A percentile compares a stretch with the other conserved stretches of the same genome.
These are phyloP conservation scores for Murraya paniculata DNA, from an alignment of 345 rosid species.

Conservation along the genomic window DNA sequence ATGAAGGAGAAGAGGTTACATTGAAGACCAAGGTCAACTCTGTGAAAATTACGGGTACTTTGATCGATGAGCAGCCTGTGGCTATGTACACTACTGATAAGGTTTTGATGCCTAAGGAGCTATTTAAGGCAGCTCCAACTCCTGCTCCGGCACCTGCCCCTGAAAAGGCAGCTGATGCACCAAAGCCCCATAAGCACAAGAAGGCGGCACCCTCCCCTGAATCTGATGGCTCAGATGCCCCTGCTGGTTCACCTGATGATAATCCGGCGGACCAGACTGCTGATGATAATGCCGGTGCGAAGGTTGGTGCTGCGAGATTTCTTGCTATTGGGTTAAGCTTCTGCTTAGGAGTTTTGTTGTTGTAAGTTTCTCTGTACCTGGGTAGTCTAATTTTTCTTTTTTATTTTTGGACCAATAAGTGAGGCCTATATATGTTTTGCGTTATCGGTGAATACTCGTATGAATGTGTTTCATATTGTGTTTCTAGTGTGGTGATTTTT, in stretches of 20 bases:
- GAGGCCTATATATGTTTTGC: conserved; percentile 14
- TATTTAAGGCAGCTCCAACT: conserved; percentile 64
- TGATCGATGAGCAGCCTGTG: conserved; percentile 76
- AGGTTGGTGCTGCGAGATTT: conserved; percentile 31
- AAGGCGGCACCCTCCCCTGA: conserved; percentile 24
- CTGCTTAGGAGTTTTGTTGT: conserved; percentile 33
- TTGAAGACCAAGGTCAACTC: conserved; percentile 69
- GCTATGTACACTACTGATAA: conserved; percentile 65
- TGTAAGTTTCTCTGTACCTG: conserved; percentile 23
- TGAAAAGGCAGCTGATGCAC: conserved; percentile 55
- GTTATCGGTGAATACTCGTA: conserved; percentile 13
- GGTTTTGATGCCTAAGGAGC: conserved; percentile 75
- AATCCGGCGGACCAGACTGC: conserved; percentile 51
- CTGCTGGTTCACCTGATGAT: conserved; percentile 64
- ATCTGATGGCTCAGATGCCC: conserved; percentile 49
- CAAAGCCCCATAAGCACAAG: conserved; percentile 43
- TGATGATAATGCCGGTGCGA: conserved; percentile 50
- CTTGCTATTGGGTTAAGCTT: conserved; percentile 41
- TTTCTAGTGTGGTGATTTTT: conserved; percentile 9
- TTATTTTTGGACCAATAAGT: conserved; percentile 27
- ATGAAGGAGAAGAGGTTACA: conserved; percentile 71
- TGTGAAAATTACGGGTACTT: conserved; percentile 60
- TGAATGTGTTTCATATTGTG: background rate
- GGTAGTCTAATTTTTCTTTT: conserved; percentile 3
- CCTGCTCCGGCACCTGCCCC: conserved; percentile 80